phyloP scores from a whole-genome alignment of 192 early-diverging fungal species.

The Coemansia sp. region DNA sequence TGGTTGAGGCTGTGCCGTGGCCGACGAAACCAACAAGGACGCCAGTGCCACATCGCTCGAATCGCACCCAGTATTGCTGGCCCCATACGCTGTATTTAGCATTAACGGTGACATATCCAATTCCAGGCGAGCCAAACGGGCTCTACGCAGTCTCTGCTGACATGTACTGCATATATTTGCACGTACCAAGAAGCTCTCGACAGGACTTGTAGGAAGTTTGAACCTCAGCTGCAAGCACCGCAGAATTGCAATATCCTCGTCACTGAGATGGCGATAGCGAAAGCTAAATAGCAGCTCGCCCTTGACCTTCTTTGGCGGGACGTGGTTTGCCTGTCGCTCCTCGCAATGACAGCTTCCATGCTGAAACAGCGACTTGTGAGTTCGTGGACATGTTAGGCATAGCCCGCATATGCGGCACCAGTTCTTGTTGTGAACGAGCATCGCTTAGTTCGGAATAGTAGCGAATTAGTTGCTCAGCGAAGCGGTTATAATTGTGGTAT shows the following conservation, averaged over 20 bases:
- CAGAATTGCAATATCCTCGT: slow-evolving; percentile 46
- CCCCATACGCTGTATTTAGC: not conserved
- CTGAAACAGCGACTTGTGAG: slow-evolving; percentile 31
- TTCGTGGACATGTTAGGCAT: slow-evolving; percentile 48
- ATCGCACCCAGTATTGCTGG: not conserved
- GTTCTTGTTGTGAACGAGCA: slow-evolving; percentile 50
- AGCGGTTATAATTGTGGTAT: not conserved
- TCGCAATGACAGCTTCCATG: slow-evolving; percentile 31
- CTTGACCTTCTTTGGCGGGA: slow-evolving; percentile 37
- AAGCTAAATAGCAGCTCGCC: slow-evolving; percentile 47
- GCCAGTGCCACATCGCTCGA: slow-evolving; percentile 3
- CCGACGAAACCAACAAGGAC: not conserved
- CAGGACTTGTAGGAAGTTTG: slow-evolving; percentile 32
- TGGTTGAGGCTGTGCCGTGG: not conserved
- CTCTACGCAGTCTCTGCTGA: slow-evolving; percentile 46
- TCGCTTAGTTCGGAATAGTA: not conserved
- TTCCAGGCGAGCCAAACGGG: slow-evolving; percentile 15
- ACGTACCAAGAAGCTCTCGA: slow-evolving; percentile 40
- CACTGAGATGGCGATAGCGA: slow-evolving; percentile 51
- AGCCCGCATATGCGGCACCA: slow-evolving; percentile 51
- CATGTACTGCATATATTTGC: slow-evolving; percentile 55
- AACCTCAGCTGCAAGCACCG: slow-evolving; percentile 34
- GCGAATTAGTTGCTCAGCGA: not conserved
- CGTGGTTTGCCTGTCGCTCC: slow-evolving; percentile 40
- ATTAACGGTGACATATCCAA: not conserved